Base-by-base conservation (phyloP, 2,329 filamentous ascomycete species). In the Ceratocystis albifundus region DNA sequence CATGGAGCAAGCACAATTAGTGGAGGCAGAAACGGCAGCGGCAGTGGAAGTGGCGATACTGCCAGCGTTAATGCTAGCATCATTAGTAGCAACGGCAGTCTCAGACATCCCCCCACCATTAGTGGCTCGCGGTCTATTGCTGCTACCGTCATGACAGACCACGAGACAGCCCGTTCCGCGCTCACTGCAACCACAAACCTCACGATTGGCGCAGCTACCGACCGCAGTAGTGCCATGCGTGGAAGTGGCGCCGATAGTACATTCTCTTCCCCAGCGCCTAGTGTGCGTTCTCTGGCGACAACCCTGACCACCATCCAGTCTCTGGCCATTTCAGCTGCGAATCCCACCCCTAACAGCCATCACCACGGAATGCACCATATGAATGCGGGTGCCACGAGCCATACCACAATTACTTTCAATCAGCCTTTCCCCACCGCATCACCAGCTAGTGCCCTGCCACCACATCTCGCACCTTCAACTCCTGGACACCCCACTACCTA, bases 281-380 rank as follows among this genome's bases (percentile, higher is more conserved):
- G 89, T 6, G 85, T 90, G 61, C 87, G 86, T 69, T 93, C 89
- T 1, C 79, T 95, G 65, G 89, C 89, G 1, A 94, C 89, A 0
- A 94, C 89, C 1, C 79, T 95, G 66, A 94, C 90, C 0, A 95
- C 89, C 0, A 91, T 95, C 68, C 89, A 93, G 72, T 93, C 89
- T 0, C 80, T 84, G 69, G 77, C 61, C 77, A 36, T 20, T 20
- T 59, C 55, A 30, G 55, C 55, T 4, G 55, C 28, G 36, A 28
- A 76, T 65, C 77, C 75, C 62, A 73, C 65, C 72, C 70, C 68
- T 76, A 77, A 67, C 48, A 77, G 74, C 70, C 77, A 75, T 68
- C 73, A 79, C 77, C 73, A 83, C 45, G 72, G 71, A 41, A 62
- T 63, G 6, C 71, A 71, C 66, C 69, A 70, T 61, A 65, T 64